A percentile compares a stretch with the other conserved stretches of the same genome.
These are phyloP conservation scores for Starmerella bombicola DNA, from an alignment of 805 yeast species.

Conservation along the genomic window DNA sequence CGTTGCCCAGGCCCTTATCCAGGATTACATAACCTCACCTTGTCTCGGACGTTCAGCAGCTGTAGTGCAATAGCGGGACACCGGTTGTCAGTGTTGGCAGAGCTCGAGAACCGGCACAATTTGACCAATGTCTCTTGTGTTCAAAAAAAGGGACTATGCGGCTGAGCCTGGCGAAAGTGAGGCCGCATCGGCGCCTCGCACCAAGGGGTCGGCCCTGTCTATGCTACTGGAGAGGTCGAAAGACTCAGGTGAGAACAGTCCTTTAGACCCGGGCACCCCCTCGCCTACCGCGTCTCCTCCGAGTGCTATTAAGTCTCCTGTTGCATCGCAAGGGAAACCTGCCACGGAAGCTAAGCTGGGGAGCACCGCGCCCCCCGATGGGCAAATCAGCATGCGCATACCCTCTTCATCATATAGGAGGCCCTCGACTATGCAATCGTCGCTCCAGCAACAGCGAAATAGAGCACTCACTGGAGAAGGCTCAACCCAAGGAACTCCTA, in stretches of 20 bases:
- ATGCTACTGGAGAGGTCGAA: constrained; percentile 19
- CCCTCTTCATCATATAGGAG: constrained; percentile 17
- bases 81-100: background rate
- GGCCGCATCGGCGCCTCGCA: constrained; percentile 1
- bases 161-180: background rate
- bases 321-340: background rate
- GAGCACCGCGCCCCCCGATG: constrained; percentile 1
- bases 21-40: constrained; percentile 6
- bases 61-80: background rate
- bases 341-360: background rate
- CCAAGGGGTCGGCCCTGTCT: constrained; percentile 21
- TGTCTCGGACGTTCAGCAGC: background rate
- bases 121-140: constrained; percentile 18
- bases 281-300: background rate
- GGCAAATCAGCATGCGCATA: constrained; percentile 11
- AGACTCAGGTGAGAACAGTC: background rate
- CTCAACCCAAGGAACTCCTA: constrained; percentile 14
- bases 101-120: too few relatives aligned
- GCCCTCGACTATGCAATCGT: constrained; percentile 13
- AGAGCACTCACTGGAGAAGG: constrained; percentile 34
- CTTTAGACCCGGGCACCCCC: background rate
- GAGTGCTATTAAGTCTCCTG: constrained; percentile 5
- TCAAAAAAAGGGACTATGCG: constrained; percentile 16
- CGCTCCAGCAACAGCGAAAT: constrained; percentile 18
- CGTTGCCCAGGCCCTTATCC: constrained; percentile 6